Evolutionary conservation across 257 asterid genomes (phyloP), one percentile per base, ranked within the genome.

Genomic region (Solanum megistacrolobum): DNA sequence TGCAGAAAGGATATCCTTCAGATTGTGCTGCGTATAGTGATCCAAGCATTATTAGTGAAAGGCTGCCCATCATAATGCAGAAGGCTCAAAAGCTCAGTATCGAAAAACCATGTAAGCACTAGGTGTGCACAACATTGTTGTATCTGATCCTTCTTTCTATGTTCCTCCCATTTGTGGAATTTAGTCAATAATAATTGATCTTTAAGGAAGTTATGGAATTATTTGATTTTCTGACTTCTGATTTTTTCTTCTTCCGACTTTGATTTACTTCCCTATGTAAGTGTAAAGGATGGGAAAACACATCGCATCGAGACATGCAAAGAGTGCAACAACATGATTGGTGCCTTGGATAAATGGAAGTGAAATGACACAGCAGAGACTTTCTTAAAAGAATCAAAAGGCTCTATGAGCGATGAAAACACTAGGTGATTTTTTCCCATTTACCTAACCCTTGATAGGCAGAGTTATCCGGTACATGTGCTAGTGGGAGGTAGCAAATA

Each of bases 1-100:
- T 92, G 94, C 98, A 96, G 99, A 94, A 93, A 93, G 99, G 99
- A 87, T 95, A 91, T 90, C 98, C 98, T 39, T 88, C 92, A 73
- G 98, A 94, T 90, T 92, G 98, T 86, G 95, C 98, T 88, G 94
- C 99, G 11, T 97, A 97, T 90, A 93, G 86, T 88, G 99, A 97
- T 92, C 99, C 98, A 76, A 94, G 96, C 91, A 86, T 89, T 89
- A 93, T 95, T 92, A 89, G 93, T 76, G 95, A 96, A 88, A 93
- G 94, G 96, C 99, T 96, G 81, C 96, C 99, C 55, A 88, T 96
- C 86, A 87, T 94, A 89, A 91, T 89, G 95, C 96, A 88, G 89
- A 92, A 92, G 93, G 91, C 95, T 88, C 97, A 95, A 91, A 96
- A 93, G 95, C 98, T 95, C 89, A 87, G 89, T 85, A 66, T 94